Evolutionary conservation across 2,329 filamentous ascomycete genomes (phyloP).

Genomic region (Dactylellina drechsleri): DNA sequence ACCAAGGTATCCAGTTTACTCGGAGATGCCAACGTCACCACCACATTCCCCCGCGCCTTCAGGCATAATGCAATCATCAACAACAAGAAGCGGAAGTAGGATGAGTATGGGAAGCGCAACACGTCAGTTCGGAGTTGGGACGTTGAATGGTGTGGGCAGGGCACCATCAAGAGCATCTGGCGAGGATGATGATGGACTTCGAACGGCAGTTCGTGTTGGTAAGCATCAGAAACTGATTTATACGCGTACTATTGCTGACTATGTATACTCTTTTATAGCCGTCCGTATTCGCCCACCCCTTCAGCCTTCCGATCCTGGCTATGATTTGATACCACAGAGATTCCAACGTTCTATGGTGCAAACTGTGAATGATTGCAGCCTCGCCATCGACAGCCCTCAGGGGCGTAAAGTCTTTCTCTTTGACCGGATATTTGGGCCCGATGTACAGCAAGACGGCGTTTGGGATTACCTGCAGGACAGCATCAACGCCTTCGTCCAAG

Average conservation of each 20-base stretch:
- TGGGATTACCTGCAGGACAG: conserved; percentile 96
- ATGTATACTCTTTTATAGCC: conserved; percentile 66
- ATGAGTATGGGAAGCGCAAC: conserved; percentile 56
- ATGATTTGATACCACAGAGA: conserved; percentile 91
- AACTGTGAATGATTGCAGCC: conserved; percentile 82
- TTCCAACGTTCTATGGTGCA: conserved; percentile 95
- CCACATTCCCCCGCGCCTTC: conserved; percentile 47
- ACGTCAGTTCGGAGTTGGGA: conserved; percentile 33
- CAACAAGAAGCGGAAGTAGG: conserved; percentile 53
- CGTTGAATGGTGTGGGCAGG: conserved; percentile 45
- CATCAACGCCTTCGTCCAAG: conserved; percentile 87
- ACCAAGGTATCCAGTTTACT: not conserved
- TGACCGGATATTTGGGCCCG: conserved; percentile 88
- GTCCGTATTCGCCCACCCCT: conserved; percentile 92
- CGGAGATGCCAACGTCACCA: conserved; percentile 46
- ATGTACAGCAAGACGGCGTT: conserved; percentile 84
- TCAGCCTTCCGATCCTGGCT: conserved; percentile 84
- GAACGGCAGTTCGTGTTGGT: conserved; percentile 52
- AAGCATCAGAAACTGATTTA: conserved; percentile 7
- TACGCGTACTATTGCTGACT: not conserved
- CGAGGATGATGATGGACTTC: conserved; percentile 54
- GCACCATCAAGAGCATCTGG: conserved; percentile 55
- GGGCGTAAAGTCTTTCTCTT: conserved; percentile 96
- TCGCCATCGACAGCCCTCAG: conserved; percentile 89
- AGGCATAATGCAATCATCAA: conserved; percentile 54